phyloP scores from a whole-genome alignment of 1,284 basidiomycete genomes.

The Irpex sp. region DNA sequence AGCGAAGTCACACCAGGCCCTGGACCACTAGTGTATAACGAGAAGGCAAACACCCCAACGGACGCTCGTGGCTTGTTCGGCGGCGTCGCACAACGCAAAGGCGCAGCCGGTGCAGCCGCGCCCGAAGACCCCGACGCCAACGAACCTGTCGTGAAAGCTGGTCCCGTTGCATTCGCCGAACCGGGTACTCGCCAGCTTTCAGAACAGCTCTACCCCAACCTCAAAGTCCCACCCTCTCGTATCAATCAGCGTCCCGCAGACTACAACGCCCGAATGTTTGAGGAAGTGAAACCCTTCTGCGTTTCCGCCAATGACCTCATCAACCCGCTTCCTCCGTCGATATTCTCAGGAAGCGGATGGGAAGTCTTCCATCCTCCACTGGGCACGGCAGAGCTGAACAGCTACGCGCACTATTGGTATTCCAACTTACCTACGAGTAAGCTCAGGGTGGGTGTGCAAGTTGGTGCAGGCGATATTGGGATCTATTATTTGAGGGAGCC shows the following conservation, averaged over 20 bases:
- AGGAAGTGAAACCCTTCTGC: constrained; percentile 87
- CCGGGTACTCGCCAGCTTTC: constrained; percentile 15
- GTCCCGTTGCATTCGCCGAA: constrained; percentile 17
- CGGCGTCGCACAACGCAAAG: constrained; percentile 68
- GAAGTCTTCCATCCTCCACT: constrained; percentile 65
- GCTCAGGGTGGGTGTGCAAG: constrained; percentile 72
- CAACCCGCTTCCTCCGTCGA: constrained; percentile 85
- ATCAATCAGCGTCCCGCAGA: constrained; percentile 71
- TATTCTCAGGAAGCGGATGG: constrained; percentile 93
- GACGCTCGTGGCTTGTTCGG: constrained; percentile 64
- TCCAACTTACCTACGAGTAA: constrained; percentile 74
- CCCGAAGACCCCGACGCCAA: constrained; percentile 16
- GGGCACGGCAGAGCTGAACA: constrained; percentile 39
- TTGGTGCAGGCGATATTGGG: constrained; percentile 75
- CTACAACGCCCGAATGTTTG: constrained; percentile 49
- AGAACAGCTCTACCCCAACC: constrained; percentile 30
- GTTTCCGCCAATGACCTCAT: constrained; percentile 92
- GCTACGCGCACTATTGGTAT: constrained; percentile 84
- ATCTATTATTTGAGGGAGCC: constrained; percentile 75
- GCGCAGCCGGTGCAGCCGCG: constrained; percentile 33
- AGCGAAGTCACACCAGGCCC: constrained; percentile 55
- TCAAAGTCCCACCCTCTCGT: constrained; percentile 66
- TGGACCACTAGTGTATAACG: constrained; percentile 28
- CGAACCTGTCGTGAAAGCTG: constrained; percentile 20
- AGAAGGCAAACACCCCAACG: constrained; percentile 32